Evolutionary conservation across 306 rosid species (phyloP).

Genomic region (Rosa persica): DNA sequence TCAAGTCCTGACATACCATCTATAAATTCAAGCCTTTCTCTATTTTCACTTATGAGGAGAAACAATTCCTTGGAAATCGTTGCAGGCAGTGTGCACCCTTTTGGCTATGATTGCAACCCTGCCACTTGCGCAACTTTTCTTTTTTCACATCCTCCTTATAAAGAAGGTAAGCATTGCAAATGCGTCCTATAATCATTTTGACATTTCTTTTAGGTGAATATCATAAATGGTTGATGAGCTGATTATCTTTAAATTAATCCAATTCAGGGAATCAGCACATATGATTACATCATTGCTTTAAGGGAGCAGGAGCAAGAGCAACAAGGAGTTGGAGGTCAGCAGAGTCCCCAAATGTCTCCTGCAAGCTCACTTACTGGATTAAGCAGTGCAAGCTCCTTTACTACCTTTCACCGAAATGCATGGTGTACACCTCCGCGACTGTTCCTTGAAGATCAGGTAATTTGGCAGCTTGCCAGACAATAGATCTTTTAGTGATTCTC

Average conservation of each 20-base stretch:
- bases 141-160: conserved; percentile 91
- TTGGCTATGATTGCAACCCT: conserved; percentile 95
- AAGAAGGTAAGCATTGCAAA: conserved; percentile 60
- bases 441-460: conserved; percentile 95
- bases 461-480: not conserved
- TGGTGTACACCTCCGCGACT: conserved; percentile 99
- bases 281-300: conserved; percentile 94
- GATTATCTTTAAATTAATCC: not conserved
- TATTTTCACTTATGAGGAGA: not conserved
- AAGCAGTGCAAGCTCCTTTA: conserved; percentile 96
- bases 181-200: not conserved
- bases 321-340: conserved; percentile 88
- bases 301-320: conserved; percentile 96
- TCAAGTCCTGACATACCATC: not conserved
- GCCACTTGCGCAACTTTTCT: conserved; percentile 93
- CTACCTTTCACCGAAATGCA: conserved; percentile 81
- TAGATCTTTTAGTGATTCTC: not conserved
- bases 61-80: not conserved
- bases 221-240: not conserved
- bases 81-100: conserved; percentile 79
- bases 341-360: conserved; percentile 95
- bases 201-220: not conserved
- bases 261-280: conserved; percentile 88
- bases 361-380: conserved; percentile 95
- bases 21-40: not conserved